Evolutionary conservation across 352 stramenopile genomes (phyloP), one percentile per base, ranked within the genome.

Genomic region (Pythium guiyangense): DNA sequence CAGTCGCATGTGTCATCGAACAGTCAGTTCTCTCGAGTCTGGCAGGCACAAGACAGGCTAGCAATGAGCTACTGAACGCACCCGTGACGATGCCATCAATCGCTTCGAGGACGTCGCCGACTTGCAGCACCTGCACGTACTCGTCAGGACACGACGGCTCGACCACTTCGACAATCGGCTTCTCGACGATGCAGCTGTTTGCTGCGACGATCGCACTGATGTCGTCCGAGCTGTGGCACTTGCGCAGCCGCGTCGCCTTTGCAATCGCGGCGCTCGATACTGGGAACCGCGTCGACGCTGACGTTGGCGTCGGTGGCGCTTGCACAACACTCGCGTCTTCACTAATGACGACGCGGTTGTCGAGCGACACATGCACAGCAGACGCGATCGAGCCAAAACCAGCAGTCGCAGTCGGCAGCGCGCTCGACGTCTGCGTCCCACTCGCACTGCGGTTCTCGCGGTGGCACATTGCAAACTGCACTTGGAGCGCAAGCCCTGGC

Each of bases 41-140:
- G 10, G 44, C 3, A 22, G 39, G 2, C 20, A 59, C 25, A 46
- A 12, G 10, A 20, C n/a, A 37, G 20, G 6, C 34, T 2, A 14
- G 25, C 27, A 20, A 22, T 0, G n/a, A n/a, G n/a, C n/a, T 43
- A 8, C 26, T 51, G 45, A 55, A 44, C 29, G 42, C 34, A 90
- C 77, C 67, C 43, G 77, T 90, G 11, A 80, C 70, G 18, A 92
- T 81, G 45, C 82, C 84, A 44, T 92, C 80, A 27, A 92, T 67
- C 22, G 84, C 73, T 62, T 87, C 78, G 6, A 94, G 60, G 9
- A 89, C 68, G 52, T 94, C 84, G 1, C 82, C 84, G 44, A 81
- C 65, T 58, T 74, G 67, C 4, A 92, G 52, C 1, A 90, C 50
- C 1, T 63, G 49, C 39, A 59, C 59, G 39, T 79, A 80, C 64